Percentiles rank a stretch among this genome's conserved stretches.
These are phyloP conservation scores for Chaetomiaceae sp. DNA, from an alignment of 2,329 filamentous ascomycete genomes.

Conservation along the genomic window DNA sequence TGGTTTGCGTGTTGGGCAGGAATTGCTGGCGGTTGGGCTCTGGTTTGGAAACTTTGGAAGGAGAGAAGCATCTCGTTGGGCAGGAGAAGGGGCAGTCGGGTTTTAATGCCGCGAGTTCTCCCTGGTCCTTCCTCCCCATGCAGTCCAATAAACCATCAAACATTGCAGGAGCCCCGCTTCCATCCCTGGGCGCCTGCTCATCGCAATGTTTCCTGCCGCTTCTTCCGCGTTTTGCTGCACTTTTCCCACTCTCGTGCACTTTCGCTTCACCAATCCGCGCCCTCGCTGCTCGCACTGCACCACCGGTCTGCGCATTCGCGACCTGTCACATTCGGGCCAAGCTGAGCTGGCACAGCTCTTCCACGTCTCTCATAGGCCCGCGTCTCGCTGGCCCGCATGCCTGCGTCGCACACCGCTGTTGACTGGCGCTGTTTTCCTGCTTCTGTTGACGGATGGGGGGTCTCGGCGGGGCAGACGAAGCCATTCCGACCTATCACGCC, in stretches of 20 bases:
- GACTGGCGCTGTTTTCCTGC: conserved; percentile 34
- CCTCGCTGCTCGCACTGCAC: conserved; percentile 9
- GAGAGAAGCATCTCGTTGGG: conserved; percentile 33
- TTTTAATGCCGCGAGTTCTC: conserved; percentile 38
- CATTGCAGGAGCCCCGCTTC: conserved; percentile 17
- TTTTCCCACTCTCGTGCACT: conserved; percentile 10
- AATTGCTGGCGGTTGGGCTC: conserved; percentile 31
- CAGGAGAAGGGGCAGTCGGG: conserved; percentile 43
- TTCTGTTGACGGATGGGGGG: conserved; percentile 30
- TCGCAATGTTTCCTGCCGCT: conserved; percentile 19
- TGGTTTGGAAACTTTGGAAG: conserved; percentile 29
- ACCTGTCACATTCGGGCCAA: conserved; percentile 41
- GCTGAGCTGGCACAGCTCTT: conserved; percentile 43
- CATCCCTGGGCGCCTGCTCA: conserved; percentile 11
- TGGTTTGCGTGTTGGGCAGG: conserved; percentile 34
- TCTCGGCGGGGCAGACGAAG: conserved; percentile 35
- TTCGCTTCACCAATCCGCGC: conserved; percentile 16
- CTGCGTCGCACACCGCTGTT: conserved; percentile 29
- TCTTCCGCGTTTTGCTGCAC: conserved; percentile 15
- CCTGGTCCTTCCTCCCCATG: conserved; percentile 5
- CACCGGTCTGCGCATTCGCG: conserved; percentile 21
- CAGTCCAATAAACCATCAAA: not conserved
- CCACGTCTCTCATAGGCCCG: conserved; percentile 40
- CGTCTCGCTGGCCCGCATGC: conserved; percentile 19
- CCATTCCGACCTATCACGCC: conserved; percentile 42